Percentiles rank a stretch among this genome's conserved stretches.
These are phyloP conservation scores for Neopestalotiopsis clavispora DNA, from an alignment of 2,329 filamentous ascomycete genomes.

Conservation along the genomic window DNA sequence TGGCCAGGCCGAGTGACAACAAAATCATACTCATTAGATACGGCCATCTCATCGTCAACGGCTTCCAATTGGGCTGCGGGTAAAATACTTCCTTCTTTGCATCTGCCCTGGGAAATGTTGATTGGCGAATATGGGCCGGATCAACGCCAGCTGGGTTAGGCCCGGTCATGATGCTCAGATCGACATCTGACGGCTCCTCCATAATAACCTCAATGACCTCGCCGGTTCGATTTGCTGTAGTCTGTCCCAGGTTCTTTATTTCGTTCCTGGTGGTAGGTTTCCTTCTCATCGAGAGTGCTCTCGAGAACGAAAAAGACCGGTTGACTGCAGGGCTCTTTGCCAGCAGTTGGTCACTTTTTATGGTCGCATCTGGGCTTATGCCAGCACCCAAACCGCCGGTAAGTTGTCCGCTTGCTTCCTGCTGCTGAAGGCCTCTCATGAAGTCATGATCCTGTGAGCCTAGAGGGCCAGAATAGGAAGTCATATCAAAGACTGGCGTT, in stretches of 20 bases:
- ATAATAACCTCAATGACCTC: constrained; percentile 65
- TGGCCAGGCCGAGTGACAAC: constrained; percentile 57
- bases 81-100: constrained; percentile 59
- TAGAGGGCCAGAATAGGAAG: constrained; percentile 50
- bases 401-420: constrained; percentile 59
- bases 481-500: constrained; percentile 49
- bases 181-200: constrained; percentile 49
- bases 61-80: constrained; percentile 70
- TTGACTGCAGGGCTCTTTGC: constrained; percentile 39
- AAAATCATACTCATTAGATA: constrained; percentile 60
- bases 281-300: constrained; percentile 42
- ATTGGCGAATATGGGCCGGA: constrained; percentile 38
- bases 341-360: constrained; percentile 57
- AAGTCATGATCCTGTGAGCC: constrained; percentile 50
- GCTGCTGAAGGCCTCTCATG: constrained; percentile 49
- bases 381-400: constrained; percentile 65
- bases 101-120: constrained; percentile 42
- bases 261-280: constrained; percentile 38
- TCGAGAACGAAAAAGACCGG: constrained; percentile 44
- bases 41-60: constrained; percentile 67
- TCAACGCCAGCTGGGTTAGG: constrained; percentile 34
- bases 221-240: constrained; percentile 63
- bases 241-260: constrained; percentile 57
- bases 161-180: constrained; percentile 57
- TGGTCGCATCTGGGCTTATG: constrained; percentile 49